Evolutionary conservation across 1,284 basidiomycete genomes (phyloP).

Genomic region (Cerrena zonata): DNA sequence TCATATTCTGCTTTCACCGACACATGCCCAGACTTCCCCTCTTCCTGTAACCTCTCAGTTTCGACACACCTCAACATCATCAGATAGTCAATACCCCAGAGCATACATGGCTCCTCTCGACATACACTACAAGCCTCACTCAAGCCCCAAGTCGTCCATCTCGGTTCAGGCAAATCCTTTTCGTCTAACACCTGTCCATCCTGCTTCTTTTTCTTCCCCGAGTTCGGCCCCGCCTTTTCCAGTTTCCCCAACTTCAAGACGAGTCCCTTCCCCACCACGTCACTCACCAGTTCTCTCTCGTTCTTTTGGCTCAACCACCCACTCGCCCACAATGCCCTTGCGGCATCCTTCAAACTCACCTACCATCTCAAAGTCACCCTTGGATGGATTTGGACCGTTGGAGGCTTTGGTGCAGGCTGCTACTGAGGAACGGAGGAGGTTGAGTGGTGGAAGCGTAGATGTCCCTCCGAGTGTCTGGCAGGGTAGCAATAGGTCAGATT

Average conservation of each 20-base stretch:
- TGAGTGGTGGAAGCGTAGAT: conserved; percentile 34
- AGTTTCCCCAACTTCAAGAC: conserved; percentile 5
- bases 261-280: conserved; percentile 2
- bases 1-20: not conserved
- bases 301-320: conserved; percentile 11
- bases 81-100: not conserved
- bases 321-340: conserved; percentile 12
- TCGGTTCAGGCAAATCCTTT: not conserved
- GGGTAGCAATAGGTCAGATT: not conserved
- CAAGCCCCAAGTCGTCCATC: not conserved
- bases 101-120: not conserved
- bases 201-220: conserved; percentile 2
- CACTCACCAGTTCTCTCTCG: conserved; percentile 9
- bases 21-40: not conserved
- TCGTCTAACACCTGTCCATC: not conserved
- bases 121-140: not conserved
- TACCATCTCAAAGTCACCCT: conserved; percentile 9
- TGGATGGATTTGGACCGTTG: conserved; percentile 31
- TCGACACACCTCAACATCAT: not conserved
- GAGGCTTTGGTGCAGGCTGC: conserved; percentile 54
- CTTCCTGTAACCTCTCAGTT: not conserved
- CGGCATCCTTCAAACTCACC: conserved; percentile 19
- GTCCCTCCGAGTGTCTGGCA: conserved; percentile 1
- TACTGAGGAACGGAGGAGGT: conserved; percentile 44
- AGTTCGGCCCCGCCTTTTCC: not conserved